Conservation (phyloP, 148 eudicot species). For the Limonium bicolor region DNA sequence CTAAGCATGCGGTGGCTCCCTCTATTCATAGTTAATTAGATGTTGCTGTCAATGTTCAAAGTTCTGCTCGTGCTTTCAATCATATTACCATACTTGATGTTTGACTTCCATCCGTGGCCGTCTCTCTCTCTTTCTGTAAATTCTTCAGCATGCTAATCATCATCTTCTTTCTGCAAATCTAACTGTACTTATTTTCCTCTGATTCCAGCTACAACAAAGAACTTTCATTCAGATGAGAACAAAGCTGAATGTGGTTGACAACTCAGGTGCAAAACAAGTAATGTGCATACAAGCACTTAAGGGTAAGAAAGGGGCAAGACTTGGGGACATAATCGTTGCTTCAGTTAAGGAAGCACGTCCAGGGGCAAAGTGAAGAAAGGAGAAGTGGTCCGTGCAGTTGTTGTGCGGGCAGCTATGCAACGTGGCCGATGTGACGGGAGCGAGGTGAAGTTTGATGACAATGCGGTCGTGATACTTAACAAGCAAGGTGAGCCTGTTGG, state of each 20-base stretch:
- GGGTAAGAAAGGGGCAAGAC: slow-evolving; percentile 61
- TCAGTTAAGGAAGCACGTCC: slow-evolving; percentile 74
- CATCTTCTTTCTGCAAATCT: no score
- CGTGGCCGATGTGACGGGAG: slow-evolving; percentile 75
- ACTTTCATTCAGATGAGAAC: slow-evolving; percentile 89
- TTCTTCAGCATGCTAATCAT: background rate
- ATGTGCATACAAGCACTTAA: slow-evolving; percentile 82
- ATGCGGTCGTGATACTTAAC: slow-evolving; percentile 71
- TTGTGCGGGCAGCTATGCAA: slow-evolving; percentile 80
- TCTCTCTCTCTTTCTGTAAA: background rate
- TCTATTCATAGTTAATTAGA: background rate
- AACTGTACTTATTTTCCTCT: background rate
- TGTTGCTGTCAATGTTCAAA: background rate
- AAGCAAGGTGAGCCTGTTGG: slow-evolving; percentile 83
- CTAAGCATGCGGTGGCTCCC: background rate
- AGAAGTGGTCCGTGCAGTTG: slow-evolving; percentile 62
- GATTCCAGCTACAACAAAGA: slow-evolving; percentile 37
- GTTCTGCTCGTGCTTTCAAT: background rate
- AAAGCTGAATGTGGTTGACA: slow-evolving; percentile 75
- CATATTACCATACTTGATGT: background rate
- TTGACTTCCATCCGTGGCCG: background rate
- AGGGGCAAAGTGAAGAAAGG: slow-evolving; percentile 85
- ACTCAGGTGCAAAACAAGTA: slow-evolving; percentile 80
- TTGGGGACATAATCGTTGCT: slow-evolving; percentile 76
- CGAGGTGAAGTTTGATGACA: slow-evolving; percentile 84